These are phyloP conservation scores for Golubevia pallescens DNA, from an alignment of 1,284 basidiomycete species.

Conservation along the genomic window DNA sequence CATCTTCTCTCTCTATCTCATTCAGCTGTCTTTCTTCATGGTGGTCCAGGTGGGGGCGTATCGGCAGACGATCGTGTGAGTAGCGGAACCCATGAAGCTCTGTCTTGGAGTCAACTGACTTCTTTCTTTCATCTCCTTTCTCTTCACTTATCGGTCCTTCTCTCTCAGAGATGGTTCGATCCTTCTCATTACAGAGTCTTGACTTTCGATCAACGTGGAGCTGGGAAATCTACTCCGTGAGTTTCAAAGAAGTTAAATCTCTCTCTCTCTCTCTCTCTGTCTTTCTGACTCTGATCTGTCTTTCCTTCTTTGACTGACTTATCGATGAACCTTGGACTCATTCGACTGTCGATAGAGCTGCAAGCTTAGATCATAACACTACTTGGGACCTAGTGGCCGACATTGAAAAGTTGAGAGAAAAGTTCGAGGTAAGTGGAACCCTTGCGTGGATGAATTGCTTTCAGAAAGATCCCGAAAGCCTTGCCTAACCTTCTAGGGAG, in stretches of 20 bases:
- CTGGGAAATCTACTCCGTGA: constrained; percentile 83
- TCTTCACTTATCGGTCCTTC: too few species aligned
- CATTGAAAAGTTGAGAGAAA: constrained; percentile 79
- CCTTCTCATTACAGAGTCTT: constrained; percentile 49
- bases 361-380: constrained; percentile 83
- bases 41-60: constrained; percentile 56
- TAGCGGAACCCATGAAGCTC: background rate
- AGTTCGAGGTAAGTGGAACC: constrained; percentile 67
- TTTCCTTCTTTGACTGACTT: constrained; percentile 6
- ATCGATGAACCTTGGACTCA: too few species aligned
- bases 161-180: constrained; percentile 46
- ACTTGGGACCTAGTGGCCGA: constrained; percentile 94
- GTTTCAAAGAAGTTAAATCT: constrained; percentile 55
- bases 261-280: constrained; percentile 1
- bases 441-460: too few species aligned
- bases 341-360: constrained; percentile 73
- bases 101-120: background rate
- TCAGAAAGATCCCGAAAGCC: too few species aligned
- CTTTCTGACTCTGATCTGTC: background rate
- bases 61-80: constrained; percentile 27
- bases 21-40: constrained; percentile 46
- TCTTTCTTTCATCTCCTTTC: background rate
- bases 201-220: constrained; percentile 79
- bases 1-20: background rate
- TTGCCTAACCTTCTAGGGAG: too few species aligned